Conservation (phyloP, 306 rosid species). For the Vigna trinervia region DNA sequence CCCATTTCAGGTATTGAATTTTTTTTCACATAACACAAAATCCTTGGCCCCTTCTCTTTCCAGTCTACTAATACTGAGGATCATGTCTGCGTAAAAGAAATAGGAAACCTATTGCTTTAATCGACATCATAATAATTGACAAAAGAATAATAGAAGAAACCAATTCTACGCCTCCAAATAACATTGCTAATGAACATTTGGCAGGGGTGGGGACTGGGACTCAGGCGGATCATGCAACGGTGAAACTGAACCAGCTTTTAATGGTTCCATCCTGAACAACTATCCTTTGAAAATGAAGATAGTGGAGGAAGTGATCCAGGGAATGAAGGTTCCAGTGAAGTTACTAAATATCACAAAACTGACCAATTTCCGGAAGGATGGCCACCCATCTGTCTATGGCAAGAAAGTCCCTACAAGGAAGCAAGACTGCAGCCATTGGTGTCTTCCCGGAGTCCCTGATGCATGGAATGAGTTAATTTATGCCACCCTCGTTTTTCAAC, state of each 20-base stretch:
- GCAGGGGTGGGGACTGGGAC: conserved; percentile 99
- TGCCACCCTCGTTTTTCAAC: conserved; percentile 63
- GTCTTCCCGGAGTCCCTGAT: conserved; percentile 97
- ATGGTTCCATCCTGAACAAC: conserved; percentile 73
- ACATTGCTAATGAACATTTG: conserved; percentile 36
- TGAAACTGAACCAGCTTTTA: conserved; percentile 72
- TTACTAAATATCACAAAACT: conserved; percentile 83
- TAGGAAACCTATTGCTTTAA: neutral
- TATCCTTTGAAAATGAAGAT: conserved; percentile 95
- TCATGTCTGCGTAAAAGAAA: conserved; percentile 19
- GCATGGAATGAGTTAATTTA: conserved; percentile 92
- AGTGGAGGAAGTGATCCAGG: conserved; percentile 74
- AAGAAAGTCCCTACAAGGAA: conserved; percentile 65
- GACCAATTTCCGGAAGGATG: conserved; percentile 96
- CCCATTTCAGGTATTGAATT: conserved; percentile 83
- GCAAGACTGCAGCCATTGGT: conserved; percentile 98
- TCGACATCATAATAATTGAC: neutral
- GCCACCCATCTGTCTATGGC: conserved; percentile 83
- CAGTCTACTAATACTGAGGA: conserved; percentile 6
- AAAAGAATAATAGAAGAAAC: conserved; percentile 7
- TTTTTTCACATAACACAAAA: neutral
- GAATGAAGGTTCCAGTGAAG: conserved; percentile 75
- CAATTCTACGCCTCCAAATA: neutral
- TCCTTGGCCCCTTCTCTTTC: conserved; percentile 18
- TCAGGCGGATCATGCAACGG: conserved; percentile 98